A percentile compares a stretch with the other conserved stretches of the same genome.
Conservation (phyloP, 768 basidiomycete genomes). For the Kwoniella sp. region DNA sequence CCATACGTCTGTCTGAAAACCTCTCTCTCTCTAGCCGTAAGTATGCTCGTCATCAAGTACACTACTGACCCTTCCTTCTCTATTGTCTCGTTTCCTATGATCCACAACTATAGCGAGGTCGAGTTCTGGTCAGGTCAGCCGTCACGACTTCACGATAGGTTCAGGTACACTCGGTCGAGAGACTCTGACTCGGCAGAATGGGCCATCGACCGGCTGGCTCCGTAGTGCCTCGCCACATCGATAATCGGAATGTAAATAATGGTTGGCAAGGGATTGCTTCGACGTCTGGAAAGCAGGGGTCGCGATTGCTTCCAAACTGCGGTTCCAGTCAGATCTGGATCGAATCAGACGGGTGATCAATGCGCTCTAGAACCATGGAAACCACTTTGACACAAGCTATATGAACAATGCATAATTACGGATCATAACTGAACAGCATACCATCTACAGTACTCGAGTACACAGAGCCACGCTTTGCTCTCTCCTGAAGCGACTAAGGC, state of each 20-base stretch:
- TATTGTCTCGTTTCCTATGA: background rate
- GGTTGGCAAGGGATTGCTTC: too few species aligned
- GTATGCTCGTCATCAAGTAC: background rate
- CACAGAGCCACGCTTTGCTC: too few species aligned
- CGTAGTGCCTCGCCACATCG: too few species aligned
- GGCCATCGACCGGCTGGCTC: constrained; percentile 78
- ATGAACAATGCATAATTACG: background rate
- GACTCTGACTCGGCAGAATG: constrained; percentile 64
- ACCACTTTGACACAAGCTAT: background rate
- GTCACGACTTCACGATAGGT: constrained; percentile 88
- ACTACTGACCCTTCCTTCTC: too few species aligned
- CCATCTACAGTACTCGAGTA: background rate
- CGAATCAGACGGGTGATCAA: too few species aligned
- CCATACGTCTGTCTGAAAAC: background rate
- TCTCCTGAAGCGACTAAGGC: background rate
- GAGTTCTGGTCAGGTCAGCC: constrained; percentile 98
- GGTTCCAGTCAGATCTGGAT: too few species aligned
- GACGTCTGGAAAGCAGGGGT: too few species aligned
- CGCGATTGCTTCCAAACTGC: too few species aligned
- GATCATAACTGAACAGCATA: background rate
- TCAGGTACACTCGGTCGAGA: constrained; percentile 59
- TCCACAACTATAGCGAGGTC: constrained; percentile 68
- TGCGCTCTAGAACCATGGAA: too few species aligned
- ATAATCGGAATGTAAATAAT: too few species aligned
- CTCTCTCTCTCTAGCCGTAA: too few species aligned